Conservation (phyloP, 352 stramenopile genomes). For the Blastocystis sp. region DNA sequence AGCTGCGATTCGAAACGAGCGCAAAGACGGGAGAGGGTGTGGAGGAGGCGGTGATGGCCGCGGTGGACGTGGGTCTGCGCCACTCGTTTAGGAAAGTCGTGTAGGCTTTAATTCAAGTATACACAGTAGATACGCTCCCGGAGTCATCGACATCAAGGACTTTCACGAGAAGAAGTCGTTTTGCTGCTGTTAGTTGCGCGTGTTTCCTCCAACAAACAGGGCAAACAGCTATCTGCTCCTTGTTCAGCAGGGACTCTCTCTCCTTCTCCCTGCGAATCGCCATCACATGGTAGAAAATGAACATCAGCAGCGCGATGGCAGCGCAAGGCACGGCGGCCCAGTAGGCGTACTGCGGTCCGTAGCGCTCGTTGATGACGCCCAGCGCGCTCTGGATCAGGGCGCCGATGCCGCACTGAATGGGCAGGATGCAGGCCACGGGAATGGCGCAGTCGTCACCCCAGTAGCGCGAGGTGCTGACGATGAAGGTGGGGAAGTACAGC, state of each 20-base stretch:
- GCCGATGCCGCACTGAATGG: constrained; percentile 8
- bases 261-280: constrained; percentile 13
- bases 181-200: background rate
- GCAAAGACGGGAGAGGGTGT: constrained; percentile 3
- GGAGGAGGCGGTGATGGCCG: background rate
- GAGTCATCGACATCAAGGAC: constrained; percentile 35
- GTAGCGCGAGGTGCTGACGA: constrained; percentile 23
- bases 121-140: constrained; percentile 20
- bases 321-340: constrained; percentile 49
- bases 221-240: background rate
- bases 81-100: background rate
- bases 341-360: constrained; percentile 65
- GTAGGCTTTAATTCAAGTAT: background rate
- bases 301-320: constrained; percentile 27
- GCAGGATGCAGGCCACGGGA: constrained; percentile 31
- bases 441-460: constrained; percentile 48
- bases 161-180: background rate
- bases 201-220: constrained; percentile 19
- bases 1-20: constrained; percentile 12
- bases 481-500: constrained; percentile 58
- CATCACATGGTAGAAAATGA: constrained; percentile 40
- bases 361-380: constrained; percentile 38
- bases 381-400: constrained; percentile 31
- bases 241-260: constrained; percentile 30
- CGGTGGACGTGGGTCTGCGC: background rate